Evolutionary conservation across 345 rosid species (phyloP).

Genomic region (Euphorbia peplus): DNA sequence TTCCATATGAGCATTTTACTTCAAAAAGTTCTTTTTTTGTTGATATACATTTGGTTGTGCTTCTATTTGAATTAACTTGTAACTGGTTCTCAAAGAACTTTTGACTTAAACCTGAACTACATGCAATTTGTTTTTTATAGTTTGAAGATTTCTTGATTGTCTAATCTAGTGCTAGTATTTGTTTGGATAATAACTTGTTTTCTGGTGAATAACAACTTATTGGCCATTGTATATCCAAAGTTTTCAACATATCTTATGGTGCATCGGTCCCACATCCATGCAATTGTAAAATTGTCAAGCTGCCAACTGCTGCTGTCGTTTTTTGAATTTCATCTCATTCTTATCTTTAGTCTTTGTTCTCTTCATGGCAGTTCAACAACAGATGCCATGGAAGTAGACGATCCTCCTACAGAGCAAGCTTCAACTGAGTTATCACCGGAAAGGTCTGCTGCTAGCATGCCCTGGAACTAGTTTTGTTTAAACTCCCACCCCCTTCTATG

Average conservation of each 20-base stretch:
- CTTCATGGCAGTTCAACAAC: slow-evolving; percentile 11
- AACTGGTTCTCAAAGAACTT: neutral
- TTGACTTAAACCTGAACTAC: neutral
- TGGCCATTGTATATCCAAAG: neutral
- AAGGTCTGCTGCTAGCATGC: slow-evolving; percentile 39
- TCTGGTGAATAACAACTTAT: neutral
- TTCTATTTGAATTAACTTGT: neutral
- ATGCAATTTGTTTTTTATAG: neutral
- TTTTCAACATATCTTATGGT: neutral
- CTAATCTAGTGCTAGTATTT: too few species aligned
- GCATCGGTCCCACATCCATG: neutral
- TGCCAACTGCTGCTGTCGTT: neutral
- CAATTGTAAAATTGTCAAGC: neutral
- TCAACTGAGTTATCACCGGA: slow-evolving; percentile 47
- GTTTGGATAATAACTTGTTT: neutral
- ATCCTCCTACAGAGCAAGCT: slow-evolving; percentile 46
- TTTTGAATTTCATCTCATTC: neutral
- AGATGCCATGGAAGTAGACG: slow-evolving; percentile 87
- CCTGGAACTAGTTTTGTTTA: neutral
- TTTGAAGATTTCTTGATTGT: neutral
- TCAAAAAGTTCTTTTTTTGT: neutral
- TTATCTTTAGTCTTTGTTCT: neutral
- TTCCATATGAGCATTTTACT: neutral
- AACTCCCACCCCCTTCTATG: neutral
- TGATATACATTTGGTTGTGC: neutral